Percentiles rank a stretch among this genome's conserved stretches.
Evolutionary conservation across 192 early-diverging fungal genomes (phyloP).

Genomic region (Pilobolus umbonatus): DNA sequence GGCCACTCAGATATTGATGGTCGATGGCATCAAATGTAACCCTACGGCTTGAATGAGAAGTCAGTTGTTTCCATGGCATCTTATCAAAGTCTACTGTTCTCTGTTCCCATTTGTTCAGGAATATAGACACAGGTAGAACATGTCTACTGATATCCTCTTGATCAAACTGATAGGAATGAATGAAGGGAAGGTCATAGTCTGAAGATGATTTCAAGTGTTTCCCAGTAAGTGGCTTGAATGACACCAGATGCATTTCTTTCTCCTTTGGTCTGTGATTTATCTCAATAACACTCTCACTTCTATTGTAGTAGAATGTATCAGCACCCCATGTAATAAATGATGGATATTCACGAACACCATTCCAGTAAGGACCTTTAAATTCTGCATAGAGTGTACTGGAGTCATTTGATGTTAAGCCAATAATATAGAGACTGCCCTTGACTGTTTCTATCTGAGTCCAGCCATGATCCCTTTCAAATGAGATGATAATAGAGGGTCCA

Average conservation of each 20-base stretch:
- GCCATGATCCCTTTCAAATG: slow-evolving; percentile 33
- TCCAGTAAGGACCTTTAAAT: slow-evolving; percentile 43
- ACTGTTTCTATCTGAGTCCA: slow-evolving; percentile 22
- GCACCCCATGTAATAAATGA: slow-evolving; percentile 48
- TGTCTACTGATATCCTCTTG: background rate
- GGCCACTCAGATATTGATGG: slow-evolving; percentile 55
- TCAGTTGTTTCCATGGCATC: slow-evolving; percentile 38
- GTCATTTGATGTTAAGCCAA: slow-evolving; percentile 19
- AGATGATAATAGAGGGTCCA: slow-evolving; percentile 24
- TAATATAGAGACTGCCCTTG: slow-evolving; percentile 25
- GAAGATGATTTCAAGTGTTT: background rate
- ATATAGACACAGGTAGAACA: background rate
- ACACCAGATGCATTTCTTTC: slow-evolving; percentile 33
- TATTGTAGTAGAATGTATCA: slow-evolving; percentile 38
- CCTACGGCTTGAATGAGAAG: too few species aligned
- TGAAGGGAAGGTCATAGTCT: slow-evolving; percentile 16
- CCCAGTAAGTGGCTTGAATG: slow-evolving; percentile 13
- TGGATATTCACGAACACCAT: slow-evolving; percentile 19
- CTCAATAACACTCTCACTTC: slow-evolving; percentile 12
- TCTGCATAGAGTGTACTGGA: slow-evolving; percentile 45
- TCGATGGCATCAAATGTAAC: slow-evolving; percentile 57
- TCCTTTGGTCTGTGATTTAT: slow-evolving; percentile 33
- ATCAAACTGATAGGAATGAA: slow-evolving; percentile 6
- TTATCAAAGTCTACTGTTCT: slow-evolving; percentile 37
- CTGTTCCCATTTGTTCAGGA: slow-evolving; percentile 25